A percentile compares a stretch with the other conserved stretches of the same genome.
These are phyloP conservation scores for Pleurotus citrinopileatus DNA, from an alignment of 768 basidiomycete genomes.

Conservation along the genomic window DNA sequence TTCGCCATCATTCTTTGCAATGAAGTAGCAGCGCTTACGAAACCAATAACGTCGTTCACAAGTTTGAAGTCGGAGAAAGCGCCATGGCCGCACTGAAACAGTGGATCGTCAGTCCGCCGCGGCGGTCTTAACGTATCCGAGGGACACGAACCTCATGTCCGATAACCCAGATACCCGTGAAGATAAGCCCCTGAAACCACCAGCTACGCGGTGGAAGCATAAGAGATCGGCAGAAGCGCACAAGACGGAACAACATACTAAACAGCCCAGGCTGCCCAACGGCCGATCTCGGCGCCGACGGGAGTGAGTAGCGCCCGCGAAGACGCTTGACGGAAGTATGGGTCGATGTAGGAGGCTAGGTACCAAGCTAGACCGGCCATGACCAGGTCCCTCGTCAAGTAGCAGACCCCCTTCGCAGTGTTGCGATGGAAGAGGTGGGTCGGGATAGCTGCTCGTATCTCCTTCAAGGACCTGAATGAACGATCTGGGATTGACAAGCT, in stretches of 20 bases:
- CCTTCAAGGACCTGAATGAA: slow-evolving; percentile 46
- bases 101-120: slow-evolving; percentile 4
- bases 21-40: slow-evolving; percentile 31
- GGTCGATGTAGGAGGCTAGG: slow-evolving; percentile 41
- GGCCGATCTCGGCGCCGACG: slow-evolving; percentile 31
- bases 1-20: not conserved
- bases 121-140: not conserved
- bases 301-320: slow-evolving; percentile 26
- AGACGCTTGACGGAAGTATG: slow-evolving; percentile 28
- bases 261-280: slow-evolving; percentile 42
- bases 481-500: not conserved
- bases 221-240: not conserved
- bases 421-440: slow-evolving; percentile 41
- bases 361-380: slow-evolving; percentile 42
- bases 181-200: slow-evolving; percentile 62
- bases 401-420: slow-evolving; percentile 35
- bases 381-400: slow-evolving; percentile 42
- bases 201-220: slow-evolving; percentile 31
- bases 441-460: slow-evolving; percentile 50
- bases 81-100: slow-evolving; percentile 50
- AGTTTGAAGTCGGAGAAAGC: slow-evolving; percentile 49
- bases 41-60: slow-evolving; percentile 49
- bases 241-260: slow-evolving; percentile 33
- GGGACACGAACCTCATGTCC: slow-evolving; percentile 45
- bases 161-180: slow-evolving; percentile 59